Evolutionary conservation across 805 yeast genomes (phyloP).

Genomic region (Myxozyma mucilagina): DNA sequence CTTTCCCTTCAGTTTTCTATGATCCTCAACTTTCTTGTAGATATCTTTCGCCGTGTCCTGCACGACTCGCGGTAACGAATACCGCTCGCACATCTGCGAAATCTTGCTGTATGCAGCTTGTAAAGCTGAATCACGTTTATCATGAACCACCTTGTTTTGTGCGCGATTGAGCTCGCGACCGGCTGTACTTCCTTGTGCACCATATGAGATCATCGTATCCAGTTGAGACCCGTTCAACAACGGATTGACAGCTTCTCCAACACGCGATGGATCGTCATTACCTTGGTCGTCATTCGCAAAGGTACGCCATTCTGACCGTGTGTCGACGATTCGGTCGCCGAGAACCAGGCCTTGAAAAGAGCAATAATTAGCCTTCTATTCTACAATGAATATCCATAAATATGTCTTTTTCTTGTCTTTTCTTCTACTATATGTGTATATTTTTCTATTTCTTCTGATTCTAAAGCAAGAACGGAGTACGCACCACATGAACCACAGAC

Average conservation of each 20-base stretch:
- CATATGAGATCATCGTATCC: conserved; percentile 87
- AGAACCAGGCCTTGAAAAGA: conserved; percentile 55
- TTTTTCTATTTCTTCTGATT: background rate
- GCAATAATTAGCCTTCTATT: background rate
- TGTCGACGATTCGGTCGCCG: conserved; percentile 88
- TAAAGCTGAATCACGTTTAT: conserved; percentile 81
- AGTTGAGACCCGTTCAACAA: conserved; percentile 86
- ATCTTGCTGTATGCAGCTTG: conserved; percentile 88
- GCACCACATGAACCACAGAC: conserved; percentile 95
- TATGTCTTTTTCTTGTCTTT: background rate
- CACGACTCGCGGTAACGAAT: conserved; percentile 88
- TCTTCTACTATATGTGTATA: background rate
- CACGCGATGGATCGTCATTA: conserved; percentile 98
- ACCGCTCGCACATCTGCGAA: conserved; percentile 96
- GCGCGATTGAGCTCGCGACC: conserved; percentile 92
- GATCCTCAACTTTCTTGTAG: conserved; percentile 86
- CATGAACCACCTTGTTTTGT: conserved; percentile 81
- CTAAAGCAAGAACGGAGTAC: background rate
- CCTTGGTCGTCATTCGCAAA: conserved; percentile 97
- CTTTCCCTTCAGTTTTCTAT: conserved; percentile 80
- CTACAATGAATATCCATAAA: background rate
- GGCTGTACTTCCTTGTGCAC: conserved; percentile 76
- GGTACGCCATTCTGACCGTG: conserved; percentile 98
- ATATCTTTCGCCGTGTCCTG: conserved; percentile 98
- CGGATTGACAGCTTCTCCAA: conserved; percentile 95